Conservation (phyloP, 495 filamentous ascomycete species). For the Bathelium albidoporum region DNA sequence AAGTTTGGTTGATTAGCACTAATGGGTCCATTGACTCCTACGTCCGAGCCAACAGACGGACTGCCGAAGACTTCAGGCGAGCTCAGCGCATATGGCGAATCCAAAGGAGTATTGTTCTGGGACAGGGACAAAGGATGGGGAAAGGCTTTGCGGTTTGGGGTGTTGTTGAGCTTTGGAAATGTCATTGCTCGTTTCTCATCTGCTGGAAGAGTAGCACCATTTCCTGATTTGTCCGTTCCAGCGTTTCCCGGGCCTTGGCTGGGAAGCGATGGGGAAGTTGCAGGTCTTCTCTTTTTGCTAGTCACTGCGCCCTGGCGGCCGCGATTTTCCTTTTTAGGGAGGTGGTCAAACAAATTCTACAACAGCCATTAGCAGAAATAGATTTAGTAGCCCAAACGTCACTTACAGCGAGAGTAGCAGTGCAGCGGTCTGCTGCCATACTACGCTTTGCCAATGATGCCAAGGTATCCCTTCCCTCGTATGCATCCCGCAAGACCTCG, state of each 20-base stretch:
- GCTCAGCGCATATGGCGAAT: not conserved
- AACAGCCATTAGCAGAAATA: conserved; percentile 18
- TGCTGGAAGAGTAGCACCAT: not conserved
- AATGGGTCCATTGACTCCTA: not conserved
- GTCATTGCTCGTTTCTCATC: not conserved
- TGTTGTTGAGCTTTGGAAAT: not conserved
- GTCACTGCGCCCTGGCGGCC: conserved; percentile 17
- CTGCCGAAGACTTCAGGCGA: conserved; percentile 1
- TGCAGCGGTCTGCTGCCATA: conserved; percentile 78
- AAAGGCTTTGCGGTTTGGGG: conserved; percentile 16
- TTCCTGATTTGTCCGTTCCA: not conserved
- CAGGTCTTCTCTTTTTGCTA: conserved; percentile 20
- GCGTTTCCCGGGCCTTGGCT: not conserved
- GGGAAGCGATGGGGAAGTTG: conserved; percentile 10
- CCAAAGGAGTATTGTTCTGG: not conserved
- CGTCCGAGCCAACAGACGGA: not conserved
- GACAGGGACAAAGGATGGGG: conserved; percentile 5
- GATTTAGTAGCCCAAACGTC: conserved; percentile 6
- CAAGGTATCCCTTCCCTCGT: conserved; percentile 73
- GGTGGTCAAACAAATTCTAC: conserved; percentile 66
- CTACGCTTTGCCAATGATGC: conserved; percentile 68
- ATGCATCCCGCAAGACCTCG: conserved; percentile 72
- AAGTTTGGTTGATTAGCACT: conserved; percentile 4
- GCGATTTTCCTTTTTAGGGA: conserved; percentile 59
- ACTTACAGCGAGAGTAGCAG: conserved; percentile 59